phyloP scores from a whole-genome alignment of 129 eudicot species.

The Lactuca saligna region DNA sequence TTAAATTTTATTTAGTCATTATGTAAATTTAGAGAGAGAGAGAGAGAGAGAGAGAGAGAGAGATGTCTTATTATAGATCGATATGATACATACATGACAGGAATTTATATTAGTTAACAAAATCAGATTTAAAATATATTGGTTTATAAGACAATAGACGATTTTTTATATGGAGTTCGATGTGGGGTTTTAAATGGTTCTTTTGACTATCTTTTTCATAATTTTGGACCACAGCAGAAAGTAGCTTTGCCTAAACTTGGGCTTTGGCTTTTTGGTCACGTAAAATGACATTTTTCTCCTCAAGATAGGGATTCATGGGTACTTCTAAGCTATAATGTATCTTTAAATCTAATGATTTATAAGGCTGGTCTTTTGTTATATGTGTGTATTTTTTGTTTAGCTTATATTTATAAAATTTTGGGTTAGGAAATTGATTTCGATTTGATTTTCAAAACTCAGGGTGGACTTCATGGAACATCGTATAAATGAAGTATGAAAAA shows the following conservation, averaged over 20 bases:
- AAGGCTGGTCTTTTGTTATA: background rate
- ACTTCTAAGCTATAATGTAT: background rate
- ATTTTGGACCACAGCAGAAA: conserved; percentile 35
- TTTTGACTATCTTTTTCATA: conserved; percentile 28
- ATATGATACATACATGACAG: no score
- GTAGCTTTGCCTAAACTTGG: conserved; percentile 29
- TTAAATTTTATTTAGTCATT: background rate
- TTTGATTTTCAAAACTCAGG: background rate
- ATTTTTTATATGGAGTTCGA: background rate
- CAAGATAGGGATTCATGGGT: background rate
- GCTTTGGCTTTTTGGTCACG: conserved; percentile 29
- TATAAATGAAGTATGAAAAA: no score
- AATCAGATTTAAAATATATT: background rate
- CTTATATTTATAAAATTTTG: background rate
- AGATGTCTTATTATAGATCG: background rate
- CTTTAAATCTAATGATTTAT: background rate
- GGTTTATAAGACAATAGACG: background rate
- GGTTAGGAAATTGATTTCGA: background rate
- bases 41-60: no score
- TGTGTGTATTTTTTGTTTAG: background rate
- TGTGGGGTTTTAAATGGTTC: conserved; percentile 23
- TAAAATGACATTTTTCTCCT: conserved; percentile 28
- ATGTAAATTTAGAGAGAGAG: background rate
- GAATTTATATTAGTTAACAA: background rate
- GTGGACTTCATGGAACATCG: background rate